Evolutionary conservation across 208 protist genomes (phyloP), one percentile per base, ranked within the genome.

Genomic region (Acanthamoeba sp.): DNA sequence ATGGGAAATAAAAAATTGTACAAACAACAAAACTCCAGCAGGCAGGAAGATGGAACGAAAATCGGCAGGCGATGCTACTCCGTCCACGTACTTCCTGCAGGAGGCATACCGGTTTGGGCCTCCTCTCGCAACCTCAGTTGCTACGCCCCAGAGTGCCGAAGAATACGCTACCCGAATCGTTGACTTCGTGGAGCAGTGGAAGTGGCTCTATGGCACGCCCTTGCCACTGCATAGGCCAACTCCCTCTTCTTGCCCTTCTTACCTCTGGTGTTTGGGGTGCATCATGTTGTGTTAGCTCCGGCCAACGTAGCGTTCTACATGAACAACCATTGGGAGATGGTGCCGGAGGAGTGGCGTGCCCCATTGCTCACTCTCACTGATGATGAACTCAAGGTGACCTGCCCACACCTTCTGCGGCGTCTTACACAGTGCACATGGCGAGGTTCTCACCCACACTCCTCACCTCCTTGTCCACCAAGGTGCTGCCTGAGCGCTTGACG

Each of bases 251-350:
- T 50, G 10, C 45, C 45, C 45, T 55, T 55, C 3, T 48, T 48
- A 14, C 10, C 45, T 48, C 10, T 55, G 16, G 14, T 1, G 48
- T 55, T 14, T 55, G 48, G 48, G 0, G 1, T 55, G 7, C 14
- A 24, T 34, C 73, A 6, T 50, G 10, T 52, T 10, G 38, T 87
- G 78, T n/a, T 55, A 91, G 85, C 64, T 6, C 57, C 85, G 24
- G 38, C 57, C 50, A 91, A 91, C 57, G 59, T 91, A 3, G 50
- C 85, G 27, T 91, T 91, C 38, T 91, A 73, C 40, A 73, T 73
- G 57, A 91, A 91, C 85, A 36, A 71, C 38, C 85, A 73, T 14
- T 91, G 85, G 85, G 57, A 91, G 29, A 50, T 64, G 57, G 57
- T 91, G 38, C 85, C 85, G 3, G 57, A 64, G 57, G 85, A 91